phyloP scores from a whole-genome alignment of 495 filamentous ascomycete species.

The Melanomma pulvis-pyrius region DNA sequence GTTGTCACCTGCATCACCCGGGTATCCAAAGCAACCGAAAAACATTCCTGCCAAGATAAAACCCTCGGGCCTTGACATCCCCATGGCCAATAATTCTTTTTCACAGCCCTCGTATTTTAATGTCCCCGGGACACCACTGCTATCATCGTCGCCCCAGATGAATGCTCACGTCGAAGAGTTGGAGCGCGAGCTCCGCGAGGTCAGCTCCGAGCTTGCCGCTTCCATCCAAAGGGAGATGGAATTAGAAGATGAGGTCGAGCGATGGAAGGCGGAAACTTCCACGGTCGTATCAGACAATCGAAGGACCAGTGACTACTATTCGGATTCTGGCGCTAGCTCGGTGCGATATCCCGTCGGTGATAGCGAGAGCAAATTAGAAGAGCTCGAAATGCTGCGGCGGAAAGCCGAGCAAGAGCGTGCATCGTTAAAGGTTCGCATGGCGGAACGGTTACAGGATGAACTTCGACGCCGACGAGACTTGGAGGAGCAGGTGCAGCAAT shows the following conservation, averaged over 20 bases:
- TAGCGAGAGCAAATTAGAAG: constrained; percentile 69
- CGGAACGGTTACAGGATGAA: constrained; percentile 82
- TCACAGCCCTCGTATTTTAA: constrained; percentile 42
- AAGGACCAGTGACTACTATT: constrained; percentile 96
- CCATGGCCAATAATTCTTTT: constrained; percentile 43
- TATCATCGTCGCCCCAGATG: constrained; percentile 49
- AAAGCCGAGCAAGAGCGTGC: constrained; percentile 90
- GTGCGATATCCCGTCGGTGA: constrained; percentile 68
- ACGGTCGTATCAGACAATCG: constrained; percentile 54
- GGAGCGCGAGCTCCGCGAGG: constrained; percentile 89
- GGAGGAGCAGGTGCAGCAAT: constrained; percentile 76
- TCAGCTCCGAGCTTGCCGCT: constrained; percentile 86
- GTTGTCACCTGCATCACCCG: constrained; percentile 63
- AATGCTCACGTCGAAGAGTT: constrained; percentile 68
- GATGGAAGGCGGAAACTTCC: constrained; percentile 71
- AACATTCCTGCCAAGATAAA: constrained; percentile 40
- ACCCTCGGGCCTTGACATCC: constrained; percentile 47
- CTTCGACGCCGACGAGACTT: constrained; percentile 70
- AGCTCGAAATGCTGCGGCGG: constrained; percentile 80
- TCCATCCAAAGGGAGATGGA: constrained; percentile 97
- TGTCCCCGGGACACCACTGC: constrained; percentile 45
- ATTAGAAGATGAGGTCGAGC: constrained; percentile 88
- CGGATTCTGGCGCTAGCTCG: constrained; percentile 89
- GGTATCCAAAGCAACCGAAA: constrained; percentile 49
- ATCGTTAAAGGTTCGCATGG: constrained; percentile 79